Conservation (phyloP, 371 early-diverging fungal species). For the Basidiobolus meristosporus region DNA sequence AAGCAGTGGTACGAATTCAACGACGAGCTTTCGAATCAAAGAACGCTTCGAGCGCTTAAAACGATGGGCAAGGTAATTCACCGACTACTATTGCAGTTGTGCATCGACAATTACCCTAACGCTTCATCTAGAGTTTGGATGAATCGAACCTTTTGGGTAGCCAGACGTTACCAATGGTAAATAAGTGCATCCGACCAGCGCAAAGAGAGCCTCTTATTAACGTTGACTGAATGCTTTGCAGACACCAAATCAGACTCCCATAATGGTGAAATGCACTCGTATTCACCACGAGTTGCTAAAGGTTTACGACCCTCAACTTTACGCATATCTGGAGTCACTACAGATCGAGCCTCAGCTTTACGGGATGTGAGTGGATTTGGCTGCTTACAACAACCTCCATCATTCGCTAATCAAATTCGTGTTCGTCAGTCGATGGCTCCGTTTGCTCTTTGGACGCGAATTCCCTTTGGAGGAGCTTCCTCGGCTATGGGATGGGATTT, state of each 20-base stretch:
- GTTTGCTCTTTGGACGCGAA: conserved; percentile 83
- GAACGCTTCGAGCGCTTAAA: too few relatives aligned
- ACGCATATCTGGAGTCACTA: conserved; percentile 37
- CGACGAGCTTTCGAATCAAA: too few relatives aligned
- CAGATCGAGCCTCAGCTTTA: conserved; percentile 86
- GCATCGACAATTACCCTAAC: too few relatives aligned
- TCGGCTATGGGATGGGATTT: conserved; percentile 75
- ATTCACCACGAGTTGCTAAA: conserved; percentile 51
- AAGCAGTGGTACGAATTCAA: conserved; percentile 72
- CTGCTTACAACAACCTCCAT: neutral
- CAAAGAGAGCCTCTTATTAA: neutral
- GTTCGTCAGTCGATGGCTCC: conserved; percentile 59
- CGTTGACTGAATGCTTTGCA: neutral
- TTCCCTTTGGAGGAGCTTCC: conserved; percentile 50
- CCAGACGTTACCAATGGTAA: too few relatives aligned
- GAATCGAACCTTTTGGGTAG: too few relatives aligned
- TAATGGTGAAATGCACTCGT: conserved; percentile 48
- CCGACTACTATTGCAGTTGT: too few relatives aligned
- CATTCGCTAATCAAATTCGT: neutral
- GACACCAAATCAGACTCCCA: conserved; percentile 25
- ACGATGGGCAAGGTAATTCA: too few relatives aligned
- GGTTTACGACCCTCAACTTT: conserved; percentile 44
- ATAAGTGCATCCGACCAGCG: too few relatives aligned
- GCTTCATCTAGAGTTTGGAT: too few relatives aligned
- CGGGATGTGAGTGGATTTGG: conserved; percentile 31